Base-by-base conservation (phyloP, 495 filamentous ascomycete species). In the Xylaria intraflava region DNA sequence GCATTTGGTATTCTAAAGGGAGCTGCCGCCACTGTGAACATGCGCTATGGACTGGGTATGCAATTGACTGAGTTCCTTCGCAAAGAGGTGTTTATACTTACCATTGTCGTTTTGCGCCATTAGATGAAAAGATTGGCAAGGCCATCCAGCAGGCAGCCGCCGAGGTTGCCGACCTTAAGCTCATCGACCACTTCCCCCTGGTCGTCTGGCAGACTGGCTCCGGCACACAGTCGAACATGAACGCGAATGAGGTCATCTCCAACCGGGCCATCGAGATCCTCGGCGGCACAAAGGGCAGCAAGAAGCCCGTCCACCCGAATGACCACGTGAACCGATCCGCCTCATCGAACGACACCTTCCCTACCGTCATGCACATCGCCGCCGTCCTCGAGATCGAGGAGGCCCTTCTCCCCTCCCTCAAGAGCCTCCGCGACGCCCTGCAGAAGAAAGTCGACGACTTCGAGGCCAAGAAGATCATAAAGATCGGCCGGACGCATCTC, bases 171-270 rank as follows among this genome's bases (percentile, higher is more conserved):
- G 85, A 86, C 59, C 83, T 92, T 62, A 95, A 96, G 80, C 85
- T 97, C 58, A 71, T 95, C 66, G 90, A 96, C 72, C 93, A 98
- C 82, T 98, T 98, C 76, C 93, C 91, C 50, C 86, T 98, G 45
- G 93, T 97, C 48, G 92, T 98, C 65, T 98, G 93, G 93, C 93
- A 98, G 73, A 98, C 93, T 33, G 93, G 93, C 51, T 97, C 94
- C 16, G 93, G 93, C 63, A 98, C 93, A 23, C 93, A 98, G 76
- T 95, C 90, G 67, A 98, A 98, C 83, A 98, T 98, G 93, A 98
- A 98, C 78, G 91, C 93, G 68, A 98, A 98, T 74, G 93, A 98
- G 75, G 93, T 98, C 69, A 98, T 98, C 74, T 96, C 92, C 54
- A 98, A 98, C 81, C 89, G 93, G 54, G 93, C 93, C 38, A 98